Conservation (phyloP, 129 eudicot species). For the Tagetes patula region DNA sequence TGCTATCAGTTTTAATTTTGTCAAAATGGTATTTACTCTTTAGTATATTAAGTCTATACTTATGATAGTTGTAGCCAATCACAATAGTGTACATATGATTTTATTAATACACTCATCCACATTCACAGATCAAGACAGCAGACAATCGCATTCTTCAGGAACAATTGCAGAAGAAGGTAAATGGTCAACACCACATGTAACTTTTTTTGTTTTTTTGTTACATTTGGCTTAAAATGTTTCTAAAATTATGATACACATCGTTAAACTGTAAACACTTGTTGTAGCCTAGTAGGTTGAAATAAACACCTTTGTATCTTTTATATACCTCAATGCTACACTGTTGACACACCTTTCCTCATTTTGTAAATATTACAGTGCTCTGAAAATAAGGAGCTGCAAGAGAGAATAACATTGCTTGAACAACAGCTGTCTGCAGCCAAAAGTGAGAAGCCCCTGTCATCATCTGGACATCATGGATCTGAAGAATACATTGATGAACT, state of each 20-base stretch:
- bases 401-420: conserved; percentile 64
- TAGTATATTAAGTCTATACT: conserved; percentile 4
- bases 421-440: conserved; percentile 61
- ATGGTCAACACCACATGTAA: conserved; percentile 1
- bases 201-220: background rate
- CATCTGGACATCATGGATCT: conserved; percentile 42
- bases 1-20: conserved; percentile 38
- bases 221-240: background rate
- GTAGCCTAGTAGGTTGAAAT: background rate
- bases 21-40: background rate
- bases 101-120: background rate
- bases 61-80: conserved; percentile 1
- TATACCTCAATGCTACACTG: background rate
- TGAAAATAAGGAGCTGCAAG: conserved; percentile 73
- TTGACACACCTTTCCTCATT: conserved; percentile 15
- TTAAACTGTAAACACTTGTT: conserved; percentile 9
- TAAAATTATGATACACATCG: background rate
- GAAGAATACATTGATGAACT: conserved; percentile 64
- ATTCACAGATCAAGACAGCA: conserved; percentile 75
- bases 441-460: conserved; percentile 33
- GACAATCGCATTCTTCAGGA: conserved; percentile 95
- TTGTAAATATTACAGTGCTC: conserved; percentile 52
- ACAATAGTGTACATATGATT: background rate
- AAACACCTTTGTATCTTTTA: background rate
- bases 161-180: conserved; percentile 90